A percentile compares a stretch with the other conserved stretches of the same genome.
Conservation (phyloP, 148 eudicot species). For the Gaultheria prostrata region DNA sequence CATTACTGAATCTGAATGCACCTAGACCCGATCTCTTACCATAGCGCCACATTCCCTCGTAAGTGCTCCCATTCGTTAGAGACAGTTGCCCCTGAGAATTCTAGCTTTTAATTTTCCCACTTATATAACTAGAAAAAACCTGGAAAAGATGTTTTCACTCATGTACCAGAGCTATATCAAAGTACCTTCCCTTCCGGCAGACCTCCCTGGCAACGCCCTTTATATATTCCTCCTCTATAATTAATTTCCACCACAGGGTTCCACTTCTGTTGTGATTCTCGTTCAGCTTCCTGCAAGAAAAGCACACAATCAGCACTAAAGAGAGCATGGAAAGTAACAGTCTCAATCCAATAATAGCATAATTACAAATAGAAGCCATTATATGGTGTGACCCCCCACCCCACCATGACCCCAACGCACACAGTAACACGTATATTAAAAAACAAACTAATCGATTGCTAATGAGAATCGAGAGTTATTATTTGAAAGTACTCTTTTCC, state of each 20-base stretch:
- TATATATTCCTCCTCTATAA: slow-evolving; percentile 80
- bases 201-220: slow-evolving; percentile 88
- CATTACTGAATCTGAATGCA: slow-evolving; percentile 77
- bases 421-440: neutral
- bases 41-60: slow-evolving; percentile 92
- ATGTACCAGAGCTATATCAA: neutral
- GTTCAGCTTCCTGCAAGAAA: slow-evolving; percentile 67
- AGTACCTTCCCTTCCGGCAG: slow-evolving; percentile 97
- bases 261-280: slow-evolving; percentile 75
- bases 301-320: slow-evolving; percentile 4
- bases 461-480: neutral
- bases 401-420: neutral
- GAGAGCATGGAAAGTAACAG: neutral
- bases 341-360: neutral
- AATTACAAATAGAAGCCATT: neutral
- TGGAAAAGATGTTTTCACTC: neutral
- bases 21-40: slow-evolving; percentile 94
- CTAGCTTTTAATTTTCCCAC: neutral
- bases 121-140: neutral
- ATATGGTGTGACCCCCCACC: neutral
- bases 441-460: neutral
- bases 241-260: slow-evolving; percentile 70
- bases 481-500: neutral
- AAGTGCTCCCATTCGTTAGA: slow-evolving; percentile 72
- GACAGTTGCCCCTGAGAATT: slow-evolving; percentile 61